Percentiles rank a stretch among this genome's conserved stretches.
Conservation (phyloP, 352 stramenopile species). For the Saprolegnia parasitica region DNA sequence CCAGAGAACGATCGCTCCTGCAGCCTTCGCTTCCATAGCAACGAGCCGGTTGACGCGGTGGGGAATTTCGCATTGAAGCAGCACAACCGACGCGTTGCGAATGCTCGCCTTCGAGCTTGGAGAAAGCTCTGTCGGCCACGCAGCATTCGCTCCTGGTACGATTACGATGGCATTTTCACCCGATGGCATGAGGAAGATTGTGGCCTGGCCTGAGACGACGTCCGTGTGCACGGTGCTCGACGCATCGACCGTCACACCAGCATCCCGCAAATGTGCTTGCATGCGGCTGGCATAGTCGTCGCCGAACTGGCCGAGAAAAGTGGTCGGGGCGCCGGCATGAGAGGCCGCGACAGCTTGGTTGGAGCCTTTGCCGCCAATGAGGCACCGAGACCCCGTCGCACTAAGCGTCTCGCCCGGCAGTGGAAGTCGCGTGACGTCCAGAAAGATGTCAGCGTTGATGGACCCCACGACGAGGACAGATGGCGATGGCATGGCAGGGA, state of each 20-base stretch:
- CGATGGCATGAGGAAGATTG: slow-evolving; percentile 77
- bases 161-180: slow-evolving; percentile 85
- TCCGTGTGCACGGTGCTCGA: slow-evolving; percentile 34
- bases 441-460: slow-evolving; percentile 78
- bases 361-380: slow-evolving; percentile 68
- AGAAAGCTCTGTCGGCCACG: slow-evolving; percentile 49
- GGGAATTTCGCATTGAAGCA: slow-evolving; percentile 74
- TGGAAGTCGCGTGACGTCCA: slow-evolving; percentile 64
- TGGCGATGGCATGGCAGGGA: neutral
- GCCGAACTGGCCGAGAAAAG: slow-evolving; percentile 70
- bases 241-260: slow-evolving; percentile 42
- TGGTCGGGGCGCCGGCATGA: slow-evolving; percentile 31
- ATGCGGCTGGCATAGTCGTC: slow-evolving; percentile 59
- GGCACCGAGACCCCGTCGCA: slow-evolving; percentile 47
- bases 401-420: slow-evolving; percentile 61
- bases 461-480: slow-evolving; percentile 69
- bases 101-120: slow-evolving; percentile 40
- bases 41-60: slow-evolving; percentile 50
- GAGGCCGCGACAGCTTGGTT: slow-evolving; percentile 69
- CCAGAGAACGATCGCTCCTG: slow-evolving; percentile 62
- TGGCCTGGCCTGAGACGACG: slow-evolving; percentile 58
- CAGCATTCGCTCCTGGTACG: slow-evolving; percentile 64
- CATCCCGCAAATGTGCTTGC: slow-evolving; percentile 34
- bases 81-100: slow-evolving; percentile 47
- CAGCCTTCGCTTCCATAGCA: slow-evolving; percentile 41